phyloP scores from a whole-genome alignment of 2,329 filamentous ascomycete genomes.

The Penicillium sumatraense region DNA sequence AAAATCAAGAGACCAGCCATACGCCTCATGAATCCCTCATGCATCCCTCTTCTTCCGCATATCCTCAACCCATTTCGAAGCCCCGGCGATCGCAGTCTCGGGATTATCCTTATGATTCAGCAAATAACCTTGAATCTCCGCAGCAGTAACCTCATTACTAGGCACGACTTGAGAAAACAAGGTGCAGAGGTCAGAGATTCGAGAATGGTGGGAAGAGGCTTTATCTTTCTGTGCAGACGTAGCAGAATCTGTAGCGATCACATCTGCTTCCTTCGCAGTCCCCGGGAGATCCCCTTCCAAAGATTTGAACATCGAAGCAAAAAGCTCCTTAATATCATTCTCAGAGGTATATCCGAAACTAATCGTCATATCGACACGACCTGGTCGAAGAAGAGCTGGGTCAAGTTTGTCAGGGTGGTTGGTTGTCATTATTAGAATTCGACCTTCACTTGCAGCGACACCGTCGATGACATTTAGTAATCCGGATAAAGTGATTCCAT shows the following conservation, averaged over 20 bases:
- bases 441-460: constrained; percentile 76
- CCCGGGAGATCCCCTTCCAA: background rate
- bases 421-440: constrained; percentile 81
- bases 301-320: background rate
- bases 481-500: constrained; percentile 65
- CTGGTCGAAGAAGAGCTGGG: constrained; percentile 73
- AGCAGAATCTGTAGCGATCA: no score
- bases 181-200: background rate
- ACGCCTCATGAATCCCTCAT: no score
- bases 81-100: background rate
- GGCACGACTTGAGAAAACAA: background rate
- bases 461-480: constrained; percentile 84
- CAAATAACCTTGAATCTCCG: background rate
- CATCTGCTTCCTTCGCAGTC: background rate
- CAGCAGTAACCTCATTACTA: background rate
- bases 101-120: background rate
- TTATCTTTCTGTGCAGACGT: background rate
- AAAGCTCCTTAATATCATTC: background rate
- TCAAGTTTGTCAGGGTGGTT: constrained; percentile 76
- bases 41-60: background rate
- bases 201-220: background rate
- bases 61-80: background rate
- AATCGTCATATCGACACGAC: constrained; percentile 63
- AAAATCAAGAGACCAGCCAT: no score
- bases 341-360: background rate